phyloP scores from a whole-genome alignment of 2,329 filamentous ascomycete genomes.

The Epichloe baconii region DNA sequence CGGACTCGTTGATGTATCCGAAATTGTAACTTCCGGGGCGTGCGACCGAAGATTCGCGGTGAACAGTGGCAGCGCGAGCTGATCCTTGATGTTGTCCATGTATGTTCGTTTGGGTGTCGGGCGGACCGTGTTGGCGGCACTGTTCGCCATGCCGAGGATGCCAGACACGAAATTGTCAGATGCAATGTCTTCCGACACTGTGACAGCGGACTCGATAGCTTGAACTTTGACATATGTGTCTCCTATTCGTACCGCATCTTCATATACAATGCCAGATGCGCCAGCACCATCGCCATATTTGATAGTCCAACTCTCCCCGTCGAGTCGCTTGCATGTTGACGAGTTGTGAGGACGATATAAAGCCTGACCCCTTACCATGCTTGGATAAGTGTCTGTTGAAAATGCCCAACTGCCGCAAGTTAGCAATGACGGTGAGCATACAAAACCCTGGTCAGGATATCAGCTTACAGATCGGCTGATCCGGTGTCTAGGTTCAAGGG shows the following conservation, averaged over 20 bases:
- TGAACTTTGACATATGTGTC: slow-evolving; percentile 44
- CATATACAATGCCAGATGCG: slow-evolving; percentile 51
- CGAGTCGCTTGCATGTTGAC: slow-evolving; percentile 28
- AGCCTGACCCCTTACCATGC: slow-evolving; percentile 36
- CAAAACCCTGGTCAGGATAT: background rate
- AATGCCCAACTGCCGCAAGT: slow-evolving; percentile 48
- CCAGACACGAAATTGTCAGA: slow-evolving; percentile 22
- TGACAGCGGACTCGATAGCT: slow-evolving; percentile 51
- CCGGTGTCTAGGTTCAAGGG: slow-evolving; percentile 59
- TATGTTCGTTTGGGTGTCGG: slow-evolving; percentile 21
- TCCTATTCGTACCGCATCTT: slow-evolving; percentile 50
- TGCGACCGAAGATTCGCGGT: slow-evolving; percentile 22
- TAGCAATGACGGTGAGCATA: background rate
- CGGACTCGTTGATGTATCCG: slow-evolving; percentile 37
- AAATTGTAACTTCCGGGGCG: slow-evolving; percentile 25
- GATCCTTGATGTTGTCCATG: slow-evolving; percentile 21
- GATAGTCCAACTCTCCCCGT: slow-evolving; percentile 39
- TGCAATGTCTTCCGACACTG: slow-evolving; percentile 34
- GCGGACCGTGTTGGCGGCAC: slow-evolving; percentile 19
- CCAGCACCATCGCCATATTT: slow-evolving; percentile 52
- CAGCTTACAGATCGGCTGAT: slow-evolving; percentile 33
- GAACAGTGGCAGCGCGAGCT: slow-evolving; percentile 20
- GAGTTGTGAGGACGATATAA: slow-evolving; percentile 41
- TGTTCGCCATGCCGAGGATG: slow-evolving; percentile 22
- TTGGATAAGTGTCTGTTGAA: slow-evolving; percentile 39